Conservation (phyloP, 2,329 filamentous ascomycete genomes). For the Fulvia fulva region DNA sequence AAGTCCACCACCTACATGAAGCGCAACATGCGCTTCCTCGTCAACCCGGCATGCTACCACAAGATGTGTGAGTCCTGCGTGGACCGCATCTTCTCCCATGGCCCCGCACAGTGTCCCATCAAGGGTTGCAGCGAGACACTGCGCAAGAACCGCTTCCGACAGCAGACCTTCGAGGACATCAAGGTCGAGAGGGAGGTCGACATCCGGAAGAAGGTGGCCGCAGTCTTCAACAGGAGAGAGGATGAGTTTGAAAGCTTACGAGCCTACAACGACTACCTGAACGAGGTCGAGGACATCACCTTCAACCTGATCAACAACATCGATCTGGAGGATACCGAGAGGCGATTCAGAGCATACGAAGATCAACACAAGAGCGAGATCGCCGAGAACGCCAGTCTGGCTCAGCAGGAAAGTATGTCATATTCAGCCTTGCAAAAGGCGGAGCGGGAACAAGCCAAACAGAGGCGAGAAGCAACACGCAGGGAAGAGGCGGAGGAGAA, state of each 20-base stretch:
- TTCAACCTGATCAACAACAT: slow-evolving; percentile 77
- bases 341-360: slow-evolving; percentile 64
- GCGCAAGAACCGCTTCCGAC: slow-evolving; percentile 76
- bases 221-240: slow-evolving; percentile 80
- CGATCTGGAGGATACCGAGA: slow-evolving; percentile 62
- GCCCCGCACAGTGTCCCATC: slow-evolving; percentile 88
- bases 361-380: slow-evolving; percentile 63
- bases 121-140: slow-evolving; percentile 83
- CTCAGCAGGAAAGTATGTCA: slow-evolving; percentile 45
- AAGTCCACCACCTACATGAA: slow-evolving; percentile 96
- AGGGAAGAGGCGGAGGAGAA: slow-evolving; percentile 69
- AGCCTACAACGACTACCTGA: slow-evolving; percentile 90
- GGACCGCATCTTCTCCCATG: slow-evolving; percentile 86
- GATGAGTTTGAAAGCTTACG: slow-evolving; percentile 84
- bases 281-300: slow-evolving; percentile 84
- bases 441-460: slow-evolving; percentile 63
- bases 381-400: slow-evolving; percentile 46
- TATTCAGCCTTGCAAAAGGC: slow-evolving; percentile 48
- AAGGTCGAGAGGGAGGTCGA: slow-evolving; percentile 89
- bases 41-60: slow-evolving; percentile 98
- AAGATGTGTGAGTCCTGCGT: slow-evolving; percentile 98
- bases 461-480: slow-evolving; percentile 59
- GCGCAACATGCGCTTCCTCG: slow-evolving; percentile 86
- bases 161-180: slow-evolving; percentile 86
- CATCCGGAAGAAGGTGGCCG: slow-evolving; percentile 70